Evolutionary conservation across 2,329 filamentous ascomycete species (phyloP).

Genomic region (Botrytis fabae): DNA sequence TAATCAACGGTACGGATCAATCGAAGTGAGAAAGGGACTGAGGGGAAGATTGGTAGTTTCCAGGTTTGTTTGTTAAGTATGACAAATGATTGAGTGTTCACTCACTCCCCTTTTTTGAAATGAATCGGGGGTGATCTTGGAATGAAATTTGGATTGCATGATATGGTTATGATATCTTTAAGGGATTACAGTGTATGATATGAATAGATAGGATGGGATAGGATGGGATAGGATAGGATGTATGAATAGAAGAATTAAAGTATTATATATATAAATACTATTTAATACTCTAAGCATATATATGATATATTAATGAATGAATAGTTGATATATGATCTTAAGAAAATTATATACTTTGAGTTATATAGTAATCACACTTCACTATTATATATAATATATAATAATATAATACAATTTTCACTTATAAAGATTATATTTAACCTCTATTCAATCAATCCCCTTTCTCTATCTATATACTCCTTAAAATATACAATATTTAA

Average conservation of each 20-base stretch:
- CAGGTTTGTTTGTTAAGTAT: neutral
- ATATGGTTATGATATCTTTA: neutral
- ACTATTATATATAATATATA: neutral
- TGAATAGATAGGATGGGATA: neutral
- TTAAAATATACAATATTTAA: too few relatives aligned
- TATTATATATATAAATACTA: neutral
- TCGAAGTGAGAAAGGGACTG: conserved; percentile 23
- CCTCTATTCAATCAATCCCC: rapidly evolving
- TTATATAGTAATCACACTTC: neutral
- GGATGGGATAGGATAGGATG: neutral
- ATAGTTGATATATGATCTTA: neutral
- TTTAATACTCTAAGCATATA: neutral
- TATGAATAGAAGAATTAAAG: neutral
- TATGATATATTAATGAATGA: neutral
- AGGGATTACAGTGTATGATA: neutral
- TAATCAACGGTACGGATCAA: conserved; percentile 30
- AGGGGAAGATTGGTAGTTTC: rapidly evolving
- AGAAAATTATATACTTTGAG: neutral
- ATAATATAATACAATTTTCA: neutral
- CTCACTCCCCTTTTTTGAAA: neutral
- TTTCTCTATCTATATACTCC: rapidly evolving
- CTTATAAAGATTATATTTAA: neutral
- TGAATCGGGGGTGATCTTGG: too few relatives aligned
- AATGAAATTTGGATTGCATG: neutral
- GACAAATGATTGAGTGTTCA: neutral